These are phyloP conservation scores for Magnaporthiopsis rhizophila DNA, from an alignment of 2,329 filamentous ascomycete species.

Conservation along the genomic window DNA sequence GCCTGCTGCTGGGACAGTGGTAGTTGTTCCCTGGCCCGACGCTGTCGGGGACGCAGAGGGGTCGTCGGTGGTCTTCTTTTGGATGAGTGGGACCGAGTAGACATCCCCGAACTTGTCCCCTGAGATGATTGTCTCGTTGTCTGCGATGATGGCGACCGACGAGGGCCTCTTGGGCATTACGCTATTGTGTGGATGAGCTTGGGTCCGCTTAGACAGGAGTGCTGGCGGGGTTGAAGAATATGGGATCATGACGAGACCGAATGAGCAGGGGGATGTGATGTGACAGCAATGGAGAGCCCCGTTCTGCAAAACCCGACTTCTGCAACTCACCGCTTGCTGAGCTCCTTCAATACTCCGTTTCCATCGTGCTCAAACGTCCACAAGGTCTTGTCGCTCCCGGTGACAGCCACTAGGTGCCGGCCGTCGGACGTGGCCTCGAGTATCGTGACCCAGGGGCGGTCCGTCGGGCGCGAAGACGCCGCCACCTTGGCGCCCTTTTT, in stretches of 20 bases:
- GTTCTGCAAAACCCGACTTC: background rate
- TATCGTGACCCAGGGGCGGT: slow-evolving; percentile 59
- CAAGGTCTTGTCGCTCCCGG: slow-evolving; percentile 85
- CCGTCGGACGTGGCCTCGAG: slow-evolving; percentile 57
- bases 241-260: slow-evolving; percentile 11
- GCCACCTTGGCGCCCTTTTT: slow-evolving; percentile 25
- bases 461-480: slow-evolving; percentile 26
- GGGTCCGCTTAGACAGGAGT: no score
- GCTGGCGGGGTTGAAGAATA: slow-evolving; percentile 11
- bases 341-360: slow-evolving; percentile 51
- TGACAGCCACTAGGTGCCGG: slow-evolving; percentile 66
- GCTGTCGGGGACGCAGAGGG: slow-evolving; percentile 6
- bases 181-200: slow-evolving; percentile 33
- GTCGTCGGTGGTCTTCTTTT: slow-evolving; percentile 9
- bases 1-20: slow-evolving; percentile 2
- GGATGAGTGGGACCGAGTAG: slow-evolving; percentile 71
- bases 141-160: slow-evolving; percentile 60
- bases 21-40: slow-evolving; percentile 5
- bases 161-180: slow-evolving; percentile 85
- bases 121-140: slow-evolving; percentile 65
- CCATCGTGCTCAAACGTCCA: slow-evolving; percentile 68
- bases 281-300: background rate
- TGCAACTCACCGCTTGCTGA: slow-evolving; percentile 59
- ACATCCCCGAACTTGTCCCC: slow-evolving; percentile 98
- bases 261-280: background rate